These are phyloP conservation scores for Ploettnerulaceae sp. DNA, from an alignment of 2,329 filamentous ascomycete genomes.

Conservation along the genomic window DNA sequence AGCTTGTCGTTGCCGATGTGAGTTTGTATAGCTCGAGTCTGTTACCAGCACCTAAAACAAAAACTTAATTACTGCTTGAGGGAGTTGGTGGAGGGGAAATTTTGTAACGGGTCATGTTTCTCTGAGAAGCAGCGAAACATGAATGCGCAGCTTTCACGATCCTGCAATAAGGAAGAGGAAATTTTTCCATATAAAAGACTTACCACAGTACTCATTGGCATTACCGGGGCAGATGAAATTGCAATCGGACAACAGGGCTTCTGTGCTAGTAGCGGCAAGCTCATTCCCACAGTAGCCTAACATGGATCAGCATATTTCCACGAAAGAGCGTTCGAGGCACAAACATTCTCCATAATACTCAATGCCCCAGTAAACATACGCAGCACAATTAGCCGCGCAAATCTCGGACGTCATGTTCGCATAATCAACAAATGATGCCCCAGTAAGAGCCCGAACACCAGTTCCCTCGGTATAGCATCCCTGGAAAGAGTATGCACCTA, in stretches of 20 bases:
- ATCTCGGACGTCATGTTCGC: slow-evolving; percentile 33
- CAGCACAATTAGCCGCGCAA: slow-evolving; percentile 30
- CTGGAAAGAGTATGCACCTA: slow-evolving; percentile 25
- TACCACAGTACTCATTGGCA: slow-evolving; percentile 34
- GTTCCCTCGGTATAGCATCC: slow-evolving; percentile 26
- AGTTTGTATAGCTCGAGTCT: slow-evolving; percentile 35
- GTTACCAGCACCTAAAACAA: too few relatives aligned
- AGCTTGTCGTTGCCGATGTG: neutral
- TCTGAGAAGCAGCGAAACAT: too few relatives aligned
- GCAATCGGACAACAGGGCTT: slow-evolving; percentile 21
- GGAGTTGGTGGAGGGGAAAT: too few relatives aligned
- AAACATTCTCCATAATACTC: slow-evolving; percentile 38
- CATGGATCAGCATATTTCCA: too few relatives aligned
- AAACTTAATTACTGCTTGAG: too few relatives aligned
- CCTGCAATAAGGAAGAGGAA: too few relatives aligned
- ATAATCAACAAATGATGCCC: slow-evolving; percentile 21
- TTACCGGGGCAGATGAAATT: slow-evolving; percentile 30
- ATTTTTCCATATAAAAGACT: too few relatives aligned
- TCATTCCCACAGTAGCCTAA: slow-evolving; percentile 34
- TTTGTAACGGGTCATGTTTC: too few relatives aligned
- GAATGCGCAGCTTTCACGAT: too few relatives aligned
- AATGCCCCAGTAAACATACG: slow-evolving; percentile 36
- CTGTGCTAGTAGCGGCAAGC: slow-evolving; percentile 14
- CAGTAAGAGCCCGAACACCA: slow-evolving; percentile 19
- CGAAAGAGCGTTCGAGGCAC: too few relatives aligned